Percentiles rank a stretch among this genome's conserved stretches.
phyloP scores from a whole-genome alignment of 306 rosid genomes.

The Vigna hirtella region DNA sequence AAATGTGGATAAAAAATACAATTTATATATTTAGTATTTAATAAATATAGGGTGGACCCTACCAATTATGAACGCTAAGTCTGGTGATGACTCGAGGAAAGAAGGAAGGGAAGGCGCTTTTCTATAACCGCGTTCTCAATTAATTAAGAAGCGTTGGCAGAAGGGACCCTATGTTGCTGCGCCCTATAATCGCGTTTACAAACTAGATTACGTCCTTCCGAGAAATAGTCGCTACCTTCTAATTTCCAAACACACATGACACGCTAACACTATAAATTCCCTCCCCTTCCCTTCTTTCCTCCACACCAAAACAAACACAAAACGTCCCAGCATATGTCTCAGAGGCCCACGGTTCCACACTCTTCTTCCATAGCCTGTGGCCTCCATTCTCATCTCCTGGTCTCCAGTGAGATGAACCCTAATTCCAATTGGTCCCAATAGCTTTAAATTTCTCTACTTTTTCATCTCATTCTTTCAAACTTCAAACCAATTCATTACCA shows the following conservation, averaged over 20 bases:
- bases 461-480: conserved; percentile 1
- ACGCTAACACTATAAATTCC: conserved; percentile 39
- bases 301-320: conserved; percentile 6
- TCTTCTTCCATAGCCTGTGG: conserved; percentile 71
- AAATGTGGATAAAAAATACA: neutral
- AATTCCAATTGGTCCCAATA: conserved; percentile 64
- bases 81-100: neutral
- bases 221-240: neutral
- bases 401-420: conserved; percentile 83
- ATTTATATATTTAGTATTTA: neutral
- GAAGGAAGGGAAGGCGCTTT: neutral
- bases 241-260: neutral
- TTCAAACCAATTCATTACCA: neutral
- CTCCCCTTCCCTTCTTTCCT: neutral
- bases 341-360: conserved; percentile 71
- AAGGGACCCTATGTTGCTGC: neutral
- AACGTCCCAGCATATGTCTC: conserved; percentile 68
- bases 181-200: conserved; percentile 39
- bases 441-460: neutral
- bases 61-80: neutral
- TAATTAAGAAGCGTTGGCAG: neutral
- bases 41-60: neutral
- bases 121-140: conserved; percentile 37
- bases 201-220: neutral
- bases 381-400: conserved; percentile 88